Evolutionary conservation across 495 filamentous ascomycete species (phyloP), one percentile per base, ranked within the genome.

Genomic region (Pseudomonodictys pantanalensis): DNA sequence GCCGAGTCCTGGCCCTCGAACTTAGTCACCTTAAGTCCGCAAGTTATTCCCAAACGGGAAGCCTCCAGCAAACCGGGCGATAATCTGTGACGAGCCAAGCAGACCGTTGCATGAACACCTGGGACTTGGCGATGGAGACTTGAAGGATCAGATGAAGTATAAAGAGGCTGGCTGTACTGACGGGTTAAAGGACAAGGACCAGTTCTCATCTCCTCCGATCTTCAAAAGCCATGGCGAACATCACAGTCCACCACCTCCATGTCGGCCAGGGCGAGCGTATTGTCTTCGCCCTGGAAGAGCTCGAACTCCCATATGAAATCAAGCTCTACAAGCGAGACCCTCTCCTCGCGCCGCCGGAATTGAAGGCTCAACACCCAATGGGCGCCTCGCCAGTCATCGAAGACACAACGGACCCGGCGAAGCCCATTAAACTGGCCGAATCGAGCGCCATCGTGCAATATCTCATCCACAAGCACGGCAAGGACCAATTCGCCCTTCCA

Each of bases 221-320:
- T n/a, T n/a, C n/a, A n/a, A n/a, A n/a, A n/a, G n/a, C n/a, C n/a
- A n/a, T n/a, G n/a, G n/a, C n/a, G n/a, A n/a, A n/a, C n/a, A n/a
- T 83, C 56, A 81, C 75, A n/a, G 69, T 86, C 56, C 81, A 86
- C 67, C 82, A 87, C 68, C 75, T 85, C 44, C 70, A 74, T 38
- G 64, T 74, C 55, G 79, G 77, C 33, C 81, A 84, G 72, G 83
- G 79, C 41, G 83, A 86, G 63, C 83, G 83, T 62, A 74, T 85
- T 25, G 60, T 79, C 67, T 86, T 78, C 78, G 80, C 86, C 59
- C 81, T 78, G 66, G 83, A 87, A 69, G 83, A 87, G 66, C 81
- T 86, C 29, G 62, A 60, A 44, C 67, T 87, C 42, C 60, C 73
- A 5, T 85, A 86, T 69, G 63, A 73, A 8, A 71, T 81, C 35